Evolutionary conservation across 306 rosid species (phyloP).

Genomic region (Dryas octopetala): DNA sequence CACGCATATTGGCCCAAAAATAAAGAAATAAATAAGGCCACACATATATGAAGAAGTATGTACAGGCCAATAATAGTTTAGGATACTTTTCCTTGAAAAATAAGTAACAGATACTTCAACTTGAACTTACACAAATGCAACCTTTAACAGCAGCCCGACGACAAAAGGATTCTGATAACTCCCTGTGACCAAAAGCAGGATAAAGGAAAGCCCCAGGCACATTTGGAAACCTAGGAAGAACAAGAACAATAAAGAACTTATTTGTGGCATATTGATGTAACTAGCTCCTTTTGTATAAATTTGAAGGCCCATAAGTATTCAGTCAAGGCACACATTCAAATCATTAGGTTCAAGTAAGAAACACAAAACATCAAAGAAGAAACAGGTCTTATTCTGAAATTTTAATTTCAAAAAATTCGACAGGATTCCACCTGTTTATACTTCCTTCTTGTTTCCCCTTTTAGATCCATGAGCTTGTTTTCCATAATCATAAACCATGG

Average conservation of each 20-base stretch:
- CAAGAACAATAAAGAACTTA: constrained; percentile 10
- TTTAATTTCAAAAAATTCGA: neutral
- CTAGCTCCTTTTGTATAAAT: constrained; percentile 7
- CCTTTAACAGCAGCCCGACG: constrained; percentile 98
- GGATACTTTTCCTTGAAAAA: neutral
- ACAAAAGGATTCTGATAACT: constrained; percentile 83
- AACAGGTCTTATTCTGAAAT: neutral
- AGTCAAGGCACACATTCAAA: constrained; percentile 1
- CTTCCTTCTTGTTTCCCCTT: neutral
- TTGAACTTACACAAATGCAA: constrained; percentile 81
- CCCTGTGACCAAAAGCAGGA: constrained; percentile 90
- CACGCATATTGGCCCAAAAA: neutral
- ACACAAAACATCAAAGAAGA: neutral
- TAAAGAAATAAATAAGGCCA: neutral
- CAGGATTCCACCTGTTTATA: neutral
- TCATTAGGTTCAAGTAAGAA: neutral
- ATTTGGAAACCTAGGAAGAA: constrained; percentile 61
- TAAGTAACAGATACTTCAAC: constrained; percentile 3
- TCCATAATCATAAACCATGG: constrained; percentile 1
- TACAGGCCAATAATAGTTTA: neutral
- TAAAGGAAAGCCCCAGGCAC: constrained; percentile 79
- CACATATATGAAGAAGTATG: neutral
- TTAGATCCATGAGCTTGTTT: neutral
- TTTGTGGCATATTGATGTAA: neutral
- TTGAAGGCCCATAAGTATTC: constrained; percentile 8